Evolutionary conservation across 106 monocot genomes (phyloP).

Genomic region (Phalaenopsis equestris): DNA sequence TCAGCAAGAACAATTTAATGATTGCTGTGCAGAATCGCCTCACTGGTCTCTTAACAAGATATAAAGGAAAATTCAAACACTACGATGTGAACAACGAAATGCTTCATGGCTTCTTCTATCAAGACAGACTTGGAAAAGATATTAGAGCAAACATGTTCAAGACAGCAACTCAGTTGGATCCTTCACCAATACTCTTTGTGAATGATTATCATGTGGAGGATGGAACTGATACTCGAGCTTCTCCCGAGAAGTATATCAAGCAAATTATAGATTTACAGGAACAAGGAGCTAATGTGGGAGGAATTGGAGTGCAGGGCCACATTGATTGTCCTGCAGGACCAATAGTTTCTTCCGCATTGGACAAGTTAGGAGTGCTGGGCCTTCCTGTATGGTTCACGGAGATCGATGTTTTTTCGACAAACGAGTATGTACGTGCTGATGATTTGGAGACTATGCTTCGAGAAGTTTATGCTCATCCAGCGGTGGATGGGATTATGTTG

Average conservation of each 20-base stretch:
- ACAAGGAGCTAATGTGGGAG: slow-evolving; percentile 55
- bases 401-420: slow-evolving; percentile 41
- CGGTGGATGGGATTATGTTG: slow-evolving; percentile 73
- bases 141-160: slow-evolving; percentile 64
- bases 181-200: slow-evolving; percentile 66
- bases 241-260: slow-evolving; percentile 52
- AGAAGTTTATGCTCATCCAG: slow-evolving; percentile 77
- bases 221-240: slow-evolving; percentile 26
- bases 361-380: slow-evolving; percentile 39
- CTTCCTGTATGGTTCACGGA: slow-evolving; percentile 67
- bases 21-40: slow-evolving; percentile 56
- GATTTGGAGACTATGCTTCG: slow-evolving; percentile 82
- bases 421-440: slow-evolving; percentile 50
- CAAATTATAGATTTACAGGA: slow-evolving; percentile 50
- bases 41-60: slow-evolving; percentile 45
- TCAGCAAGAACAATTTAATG: slow-evolving; percentile 47
- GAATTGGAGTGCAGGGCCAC: slow-evolving; percentile 61
- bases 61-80: slow-evolving; percentile 63
- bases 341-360: slow-evolving; percentile 32
- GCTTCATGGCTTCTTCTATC: slow-evolving; percentile 86
- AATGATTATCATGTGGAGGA: slow-evolving; percentile 84
- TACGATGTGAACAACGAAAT: slow-evolving; percentile 93
- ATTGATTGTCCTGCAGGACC: slow-evolving; percentile 42
- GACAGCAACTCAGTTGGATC: slow-evolving; percentile 50
- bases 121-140: slow-evolving; percentile 60